A percentile compares a stretch with the other conserved stretches of the same genome.
Evolutionary conservation across 163 green algal genomes (phyloP).

Genomic region (Smithsoniella earleae): DNA sequence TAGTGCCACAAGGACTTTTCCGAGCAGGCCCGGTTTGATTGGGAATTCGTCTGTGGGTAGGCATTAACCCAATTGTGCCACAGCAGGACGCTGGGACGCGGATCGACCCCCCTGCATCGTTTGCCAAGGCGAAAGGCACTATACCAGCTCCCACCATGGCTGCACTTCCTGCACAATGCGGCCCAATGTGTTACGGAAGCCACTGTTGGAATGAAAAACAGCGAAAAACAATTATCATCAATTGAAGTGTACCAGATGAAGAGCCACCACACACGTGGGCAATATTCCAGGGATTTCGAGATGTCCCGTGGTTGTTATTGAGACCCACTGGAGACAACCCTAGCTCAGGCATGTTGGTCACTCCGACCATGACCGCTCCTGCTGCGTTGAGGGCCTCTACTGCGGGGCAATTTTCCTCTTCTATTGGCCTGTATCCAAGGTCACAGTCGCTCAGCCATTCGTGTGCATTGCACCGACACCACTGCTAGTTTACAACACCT

Average conservation of each 20-base stretch:
- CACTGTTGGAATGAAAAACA: background rate
- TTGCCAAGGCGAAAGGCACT: constrained; percentile 1
- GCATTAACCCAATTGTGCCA: background rate
- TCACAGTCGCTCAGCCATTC: background rate
- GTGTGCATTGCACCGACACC: background rate
- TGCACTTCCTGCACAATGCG: constrained; percentile 4
- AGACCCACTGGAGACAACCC: constrained; percentile 21
- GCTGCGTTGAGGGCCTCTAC: constrained; percentile 14
- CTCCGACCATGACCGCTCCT: background rate
- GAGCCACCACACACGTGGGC: constrained; percentile 7
- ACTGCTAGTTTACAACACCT: background rate
- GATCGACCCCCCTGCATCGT: constrained; percentile 1
- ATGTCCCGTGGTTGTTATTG: background rate
- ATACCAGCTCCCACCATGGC: background rate
- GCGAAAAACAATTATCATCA: background rate
- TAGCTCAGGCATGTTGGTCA: constrained; percentile 19
- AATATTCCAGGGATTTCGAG: constrained; percentile 27
- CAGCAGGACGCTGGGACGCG: background rate
- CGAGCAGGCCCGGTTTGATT: background rate
- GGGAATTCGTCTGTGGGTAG: background rate
- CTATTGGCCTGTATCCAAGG: background rate
- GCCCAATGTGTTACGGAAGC: background rate
- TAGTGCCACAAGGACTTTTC: background rate
- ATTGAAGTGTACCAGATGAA: background rate
- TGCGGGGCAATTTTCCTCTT: background rate